phyloP scores from a whole-genome alignment of 1,139 yeast genomes.

The Blastobotrys buckinghamii region DNA sequence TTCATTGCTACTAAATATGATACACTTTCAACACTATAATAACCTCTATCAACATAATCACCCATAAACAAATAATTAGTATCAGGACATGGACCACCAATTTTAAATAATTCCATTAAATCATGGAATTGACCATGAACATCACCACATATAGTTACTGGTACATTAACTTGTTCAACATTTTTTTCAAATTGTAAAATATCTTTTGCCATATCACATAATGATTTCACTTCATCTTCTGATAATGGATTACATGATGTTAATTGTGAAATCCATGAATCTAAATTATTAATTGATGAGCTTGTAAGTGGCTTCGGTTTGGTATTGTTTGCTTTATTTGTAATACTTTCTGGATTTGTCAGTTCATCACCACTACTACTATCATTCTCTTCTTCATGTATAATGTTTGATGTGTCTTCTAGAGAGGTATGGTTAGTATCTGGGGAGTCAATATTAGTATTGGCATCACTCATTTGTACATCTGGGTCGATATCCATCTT shows the following conservation, averaged over 20 bases:
- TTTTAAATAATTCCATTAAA: slow-evolving; percentile 72
- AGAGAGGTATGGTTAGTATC: neutral
- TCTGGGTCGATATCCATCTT: slow-evolving; percentile 36
- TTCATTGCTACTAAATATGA: slow-evolving; percentile 73
- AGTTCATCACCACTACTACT: neutral
- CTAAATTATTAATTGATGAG: slow-evolving; percentile 36
- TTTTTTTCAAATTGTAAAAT: slow-evolving; percentile 86
- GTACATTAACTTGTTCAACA: slow-evolving; percentile 91
- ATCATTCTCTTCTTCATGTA: slow-evolving; percentile 5
- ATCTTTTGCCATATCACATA: slow-evolving; percentile 86
- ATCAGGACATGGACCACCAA: slow-evolving; percentile 87
- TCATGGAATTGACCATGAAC: slow-evolving; percentile 98
- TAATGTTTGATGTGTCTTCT: slow-evolving; percentile 9
- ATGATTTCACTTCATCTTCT: slow-evolving; percentile 72
- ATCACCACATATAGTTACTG: slow-evolving; percentile 98
- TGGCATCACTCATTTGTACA: slow-evolving; percentile 36
- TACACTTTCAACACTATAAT: slow-evolving; percentile 89
- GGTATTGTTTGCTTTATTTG: no score
- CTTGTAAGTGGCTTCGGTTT: no score
- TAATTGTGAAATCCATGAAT: slow-evolving; percentile 59
- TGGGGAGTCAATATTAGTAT: neutral
- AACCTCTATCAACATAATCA: slow-evolving; percentile 96
- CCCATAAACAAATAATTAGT: slow-evolving; percentile 79
- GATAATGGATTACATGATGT: slow-evolving; percentile 75
- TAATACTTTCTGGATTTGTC: neutral